phyloP scores from a whole-genome alignment of 495 filamentous ascomycete genomes.

The Xylaria grammica region DNA sequence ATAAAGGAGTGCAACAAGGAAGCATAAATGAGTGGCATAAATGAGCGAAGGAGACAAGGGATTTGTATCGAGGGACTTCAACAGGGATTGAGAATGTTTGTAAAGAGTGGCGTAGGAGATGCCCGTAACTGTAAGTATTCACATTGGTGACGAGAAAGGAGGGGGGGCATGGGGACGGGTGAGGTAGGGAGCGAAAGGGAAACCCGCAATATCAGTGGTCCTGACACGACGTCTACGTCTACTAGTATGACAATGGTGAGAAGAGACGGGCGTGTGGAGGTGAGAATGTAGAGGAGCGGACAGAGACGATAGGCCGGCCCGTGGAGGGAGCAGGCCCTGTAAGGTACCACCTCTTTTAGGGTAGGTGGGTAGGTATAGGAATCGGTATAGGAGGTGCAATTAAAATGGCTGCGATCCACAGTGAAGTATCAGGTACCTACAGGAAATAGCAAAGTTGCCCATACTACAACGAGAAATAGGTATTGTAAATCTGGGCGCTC shows the following conservation, averaged over 20 bases:
- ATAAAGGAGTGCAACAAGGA: slow-evolving; percentile 5
- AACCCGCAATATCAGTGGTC: slow-evolving; percentile 12
- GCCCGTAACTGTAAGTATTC: not conserved
- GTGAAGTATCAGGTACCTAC: not conserved
- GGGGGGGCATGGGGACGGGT: not conserved
- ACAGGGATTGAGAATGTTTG: slow-evolving; percentile 2
- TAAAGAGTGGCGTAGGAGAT: slow-evolving; percentile 21
- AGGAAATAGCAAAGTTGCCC: too few relatives aligned
- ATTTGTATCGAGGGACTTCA: not conserved
- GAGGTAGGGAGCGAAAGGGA: slow-evolving; percentile 16
- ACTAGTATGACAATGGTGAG: not conserved
- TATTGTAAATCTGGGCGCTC: too few relatives aligned
- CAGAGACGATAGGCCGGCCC: slow-evolving; percentile 1
- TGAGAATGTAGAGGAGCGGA: slow-evolving; percentile 4
- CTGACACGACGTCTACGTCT: slow-evolving; percentile 15
- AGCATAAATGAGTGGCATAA: not conserved
- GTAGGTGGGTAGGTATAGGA: not conserved
- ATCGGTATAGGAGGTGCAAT: slow-evolving; percentile 18
- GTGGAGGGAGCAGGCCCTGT: not conserved
- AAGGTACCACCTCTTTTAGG: slow-evolving; percentile 12
- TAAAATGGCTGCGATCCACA: slow-evolving; percentile 9
- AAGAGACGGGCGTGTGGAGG: slow-evolving; percentile 17
- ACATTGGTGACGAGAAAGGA: not conserved
- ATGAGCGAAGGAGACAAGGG: slow-evolving; percentile 17
- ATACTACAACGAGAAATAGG: too few relatives aligned